phyloP scores from a whole-genome alignment of 345 rosid genomes.

The Citrus glauca region DNA sequence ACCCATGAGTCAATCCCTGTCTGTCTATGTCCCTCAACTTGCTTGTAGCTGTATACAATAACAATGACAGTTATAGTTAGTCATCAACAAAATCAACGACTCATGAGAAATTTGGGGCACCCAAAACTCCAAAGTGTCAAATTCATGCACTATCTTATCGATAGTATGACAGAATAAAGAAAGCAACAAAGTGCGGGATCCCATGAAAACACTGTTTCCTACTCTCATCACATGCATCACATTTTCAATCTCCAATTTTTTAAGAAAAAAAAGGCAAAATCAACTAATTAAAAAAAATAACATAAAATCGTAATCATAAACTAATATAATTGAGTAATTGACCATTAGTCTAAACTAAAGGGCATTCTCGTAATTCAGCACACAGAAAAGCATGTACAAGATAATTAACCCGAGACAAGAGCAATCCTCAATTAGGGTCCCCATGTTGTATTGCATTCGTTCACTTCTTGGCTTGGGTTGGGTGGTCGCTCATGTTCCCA shows the following conservation, averaged over 20 bases:
- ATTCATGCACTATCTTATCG: not conserved
- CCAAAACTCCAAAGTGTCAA: constrained; percentile 1
- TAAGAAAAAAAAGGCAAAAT: not conserved
- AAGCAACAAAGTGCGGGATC: not conserved
- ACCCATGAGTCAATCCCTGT: not conserved
- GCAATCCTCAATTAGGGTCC: constrained; percentile 21
- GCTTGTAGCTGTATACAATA: not conserved
- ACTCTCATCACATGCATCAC: constrained; percentile 3
- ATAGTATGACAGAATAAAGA: too few relatives aligned
- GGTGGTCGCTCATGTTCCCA: constrained; percentile 29
- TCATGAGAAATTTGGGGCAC: constrained; percentile 1
- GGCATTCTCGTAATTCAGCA: not conserved
- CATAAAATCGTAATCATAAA: not conserved
- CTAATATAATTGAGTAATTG: not conserved
- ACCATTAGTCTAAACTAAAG: not conserved
- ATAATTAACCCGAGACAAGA: constrained; percentile 10
- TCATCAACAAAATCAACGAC: constrained; percentile 2
- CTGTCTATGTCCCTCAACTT: not conserved
- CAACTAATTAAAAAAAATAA: not conserved
- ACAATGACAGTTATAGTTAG: not conserved
- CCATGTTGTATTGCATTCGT: not conserved
- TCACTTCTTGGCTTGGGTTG: constrained; percentile 23
- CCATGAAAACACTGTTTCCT: not conserved
- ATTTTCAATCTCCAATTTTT: not conserved
- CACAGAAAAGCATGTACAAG: too few relatives aligned